phyloP scores from a whole-genome alignment of 305 asterid genomes.

The Rubia balearica region DNA sequence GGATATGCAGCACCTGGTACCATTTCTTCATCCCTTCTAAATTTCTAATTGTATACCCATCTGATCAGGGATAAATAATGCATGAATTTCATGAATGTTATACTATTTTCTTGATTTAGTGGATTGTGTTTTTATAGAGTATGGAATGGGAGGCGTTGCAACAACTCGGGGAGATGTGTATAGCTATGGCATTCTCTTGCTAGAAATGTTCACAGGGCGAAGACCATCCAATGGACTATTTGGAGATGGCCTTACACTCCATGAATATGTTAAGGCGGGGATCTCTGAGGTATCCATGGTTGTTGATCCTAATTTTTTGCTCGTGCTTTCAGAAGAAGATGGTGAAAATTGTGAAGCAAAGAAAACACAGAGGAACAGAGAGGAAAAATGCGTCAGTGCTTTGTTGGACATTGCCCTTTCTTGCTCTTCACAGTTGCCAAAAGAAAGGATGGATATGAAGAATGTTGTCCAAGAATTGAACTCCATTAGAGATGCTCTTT shows the following conservation, averaged over 20 bases:
- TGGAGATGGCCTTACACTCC: conserved; percentile 23
- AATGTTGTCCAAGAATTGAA: conserved; percentile 13
- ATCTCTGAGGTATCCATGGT: conserved; percentile 20
- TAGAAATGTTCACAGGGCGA: conserved; percentile 34
- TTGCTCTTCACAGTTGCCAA: conserved; percentile 9
- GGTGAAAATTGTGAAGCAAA: not conserved
- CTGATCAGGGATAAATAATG: not conserved
- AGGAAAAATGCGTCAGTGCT: not conserved
- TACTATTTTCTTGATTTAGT: not conserved
- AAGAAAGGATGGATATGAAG: conserved; percentile 11
- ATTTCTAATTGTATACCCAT: no score
- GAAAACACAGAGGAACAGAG: not conserved
- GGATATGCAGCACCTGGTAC: conserved; percentile 45
- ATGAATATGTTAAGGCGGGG: conserved; percentile 19
- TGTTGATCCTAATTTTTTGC: conserved; percentile 18
- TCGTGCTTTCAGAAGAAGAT: not conserved
- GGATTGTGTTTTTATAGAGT: conserved; percentile 20
- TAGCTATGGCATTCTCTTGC: conserved; percentile 32
- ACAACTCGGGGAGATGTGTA: conserved; percentile 32
- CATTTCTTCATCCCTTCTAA: not conserved
- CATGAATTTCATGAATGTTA: not conserved
- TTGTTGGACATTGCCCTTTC: conserved; percentile 17
- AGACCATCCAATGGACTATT: conserved; percentile 25
- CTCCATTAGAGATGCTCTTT: conserved; percentile 4
- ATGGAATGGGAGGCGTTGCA: conserved; percentile 26